Evolutionary conservation across 2,329 filamentous ascomycete species (phyloP).

Genomic region (Phialophora chinensis): DNA sequence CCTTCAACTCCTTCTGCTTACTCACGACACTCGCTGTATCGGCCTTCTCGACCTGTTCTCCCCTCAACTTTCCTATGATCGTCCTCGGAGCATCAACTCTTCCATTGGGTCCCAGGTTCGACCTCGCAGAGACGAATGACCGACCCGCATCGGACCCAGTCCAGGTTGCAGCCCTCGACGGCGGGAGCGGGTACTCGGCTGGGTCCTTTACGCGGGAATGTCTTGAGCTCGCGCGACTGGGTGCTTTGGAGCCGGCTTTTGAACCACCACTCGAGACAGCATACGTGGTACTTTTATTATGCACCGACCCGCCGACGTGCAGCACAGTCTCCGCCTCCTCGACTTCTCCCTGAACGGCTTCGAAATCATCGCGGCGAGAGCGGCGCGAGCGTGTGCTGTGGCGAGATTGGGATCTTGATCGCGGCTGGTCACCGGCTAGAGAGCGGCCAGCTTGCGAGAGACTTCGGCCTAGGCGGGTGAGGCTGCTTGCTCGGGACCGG

Average conservation of each 20-base stretch:
- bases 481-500: conserved; percentile 20
- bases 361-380: conserved; percentile 29
- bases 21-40: conserved; percentile 34
- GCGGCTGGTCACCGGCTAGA: not conserved
- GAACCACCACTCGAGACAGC: not conserved
- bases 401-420: conserved; percentile 25
- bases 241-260: conserved; percentile 12
- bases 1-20: conserved; percentile 36
- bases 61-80: conserved; percentile 33
- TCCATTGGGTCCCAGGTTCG: conserved; percentile 14
- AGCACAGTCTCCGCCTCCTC: conserved; percentile 27
- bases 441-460: conserved; percentile 8
- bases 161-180: conserved; percentile 38
- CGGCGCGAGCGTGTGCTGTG: conserved; percentile 19
- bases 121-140: conserved; percentile 28
- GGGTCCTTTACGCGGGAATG: conserved; percentile 14
- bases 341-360: conserved; percentile 18
- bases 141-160: conserved; percentile 25
- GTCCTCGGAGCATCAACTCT: conserved; percentile 28
- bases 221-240: conserved; percentile 15
- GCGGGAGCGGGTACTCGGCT: conserved; percentile 33
- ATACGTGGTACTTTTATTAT: not conserved
- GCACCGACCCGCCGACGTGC: conserved; percentile 20
- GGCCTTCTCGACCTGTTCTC: conserved; percentile 6
- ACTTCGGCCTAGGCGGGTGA: conserved; percentile 17